phyloP scores from a whole-genome alignment of 805 yeast genomes.

The Cyberlindnera mississippiensis region DNA sequence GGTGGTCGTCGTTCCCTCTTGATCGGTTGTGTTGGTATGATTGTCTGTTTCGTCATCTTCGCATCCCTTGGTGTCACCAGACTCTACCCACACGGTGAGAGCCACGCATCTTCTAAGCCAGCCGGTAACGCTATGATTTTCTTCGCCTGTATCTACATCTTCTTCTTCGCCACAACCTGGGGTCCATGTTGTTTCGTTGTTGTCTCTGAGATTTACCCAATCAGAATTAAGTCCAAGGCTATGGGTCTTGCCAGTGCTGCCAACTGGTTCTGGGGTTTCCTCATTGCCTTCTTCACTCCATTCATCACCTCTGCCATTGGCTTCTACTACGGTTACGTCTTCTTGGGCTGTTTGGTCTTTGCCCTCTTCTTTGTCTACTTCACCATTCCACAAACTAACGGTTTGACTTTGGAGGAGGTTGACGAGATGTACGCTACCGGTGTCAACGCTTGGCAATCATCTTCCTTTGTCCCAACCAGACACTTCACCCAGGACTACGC shows the following conservation, averaged over 20 bases:
- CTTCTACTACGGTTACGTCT: constrained; percentile 68
- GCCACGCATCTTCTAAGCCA: constrained; percentile 44
- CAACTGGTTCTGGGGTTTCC: constrained; percentile 66
- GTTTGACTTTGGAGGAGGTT: constrained; percentile 78
- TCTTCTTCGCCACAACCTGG: constrained; percentile 73
- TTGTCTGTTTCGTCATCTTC: constrained; percentile 43
- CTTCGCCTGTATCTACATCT: constrained; percentile 63
- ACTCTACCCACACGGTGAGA: constrained; percentile 39
- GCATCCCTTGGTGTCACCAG: constrained; percentile 59
- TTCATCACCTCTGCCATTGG: constrained; percentile 61
- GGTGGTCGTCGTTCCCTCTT: constrained; percentile 50
- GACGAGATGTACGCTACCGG: constrained; percentile 52
- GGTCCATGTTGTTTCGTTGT: constrained; percentile 66
- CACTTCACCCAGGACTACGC: constrained; percentile 26
- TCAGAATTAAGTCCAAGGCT: constrained; percentile 60
- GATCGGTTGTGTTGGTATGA: constrained; percentile 48
- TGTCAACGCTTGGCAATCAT: constrained; percentile 44
- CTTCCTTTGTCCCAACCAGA: constrained; percentile 47
- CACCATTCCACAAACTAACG: constrained; percentile 75
- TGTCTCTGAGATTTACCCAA: constrained; percentile 66
- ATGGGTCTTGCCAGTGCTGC: constrained; percentile 57
- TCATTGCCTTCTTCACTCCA: constrained; percentile 67
- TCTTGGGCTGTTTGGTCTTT: constrained; percentile 56
- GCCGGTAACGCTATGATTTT: constrained; percentile 70
- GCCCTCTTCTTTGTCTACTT: constrained; percentile 65